Conservation (phyloP, 2,329 filamentous ascomycete genomes). For the Paraphoma sp. region DNA sequence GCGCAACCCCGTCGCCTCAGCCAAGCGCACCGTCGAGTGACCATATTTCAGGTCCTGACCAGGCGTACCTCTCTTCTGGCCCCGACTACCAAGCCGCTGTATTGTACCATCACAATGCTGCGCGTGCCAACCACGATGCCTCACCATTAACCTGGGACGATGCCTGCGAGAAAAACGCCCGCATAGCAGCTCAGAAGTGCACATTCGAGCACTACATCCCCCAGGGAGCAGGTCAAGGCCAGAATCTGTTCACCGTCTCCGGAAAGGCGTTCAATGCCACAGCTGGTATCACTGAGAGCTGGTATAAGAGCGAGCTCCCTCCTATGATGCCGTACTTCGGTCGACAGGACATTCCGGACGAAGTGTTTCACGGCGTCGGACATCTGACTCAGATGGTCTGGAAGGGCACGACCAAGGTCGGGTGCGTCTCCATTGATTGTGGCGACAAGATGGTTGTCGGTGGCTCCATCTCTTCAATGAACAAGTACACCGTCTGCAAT, state of each 20-base stretch:
- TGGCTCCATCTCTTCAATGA: conserved; percentile 24
- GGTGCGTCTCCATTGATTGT: conserved; percentile 44
- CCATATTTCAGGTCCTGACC: conserved; percentile 27
- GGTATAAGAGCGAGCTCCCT: conserved; percentile 83
- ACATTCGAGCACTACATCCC: conserved; percentile 68
- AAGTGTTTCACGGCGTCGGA: conserved; percentile 38
- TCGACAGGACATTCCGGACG: conserved; percentile 59
- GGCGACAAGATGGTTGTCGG: conserved; percentile 29
- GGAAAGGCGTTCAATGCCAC: conserved; percentile 62
- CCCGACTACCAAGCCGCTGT: conserved; percentile 38
- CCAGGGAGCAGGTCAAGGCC: conserved; percentile 69
- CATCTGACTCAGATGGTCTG: conserved; percentile 49
- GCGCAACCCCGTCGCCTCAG: conserved; percentile 4
- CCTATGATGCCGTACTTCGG: conserved; percentile 67
- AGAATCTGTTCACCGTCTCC: conserved; percentile 84
- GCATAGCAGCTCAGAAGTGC: conserved; percentile 75
- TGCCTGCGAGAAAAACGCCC: conserved; percentile 65
- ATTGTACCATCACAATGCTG: conserved; percentile 81
- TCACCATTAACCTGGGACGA: conserved; percentile 69
- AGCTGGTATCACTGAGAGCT: conserved; percentile 76
- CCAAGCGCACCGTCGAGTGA: conserved; percentile 7
- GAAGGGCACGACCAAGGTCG: conserved; percentile 47
- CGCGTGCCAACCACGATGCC: conserved; percentile 82
- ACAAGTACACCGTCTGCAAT: conserved; percentile 78
- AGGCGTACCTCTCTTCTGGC: conserved; percentile 33